Conservation (phyloP, 1,284 basidiomycete genomes). For the Apiotrichum mycotoxinovorans region DNA sequence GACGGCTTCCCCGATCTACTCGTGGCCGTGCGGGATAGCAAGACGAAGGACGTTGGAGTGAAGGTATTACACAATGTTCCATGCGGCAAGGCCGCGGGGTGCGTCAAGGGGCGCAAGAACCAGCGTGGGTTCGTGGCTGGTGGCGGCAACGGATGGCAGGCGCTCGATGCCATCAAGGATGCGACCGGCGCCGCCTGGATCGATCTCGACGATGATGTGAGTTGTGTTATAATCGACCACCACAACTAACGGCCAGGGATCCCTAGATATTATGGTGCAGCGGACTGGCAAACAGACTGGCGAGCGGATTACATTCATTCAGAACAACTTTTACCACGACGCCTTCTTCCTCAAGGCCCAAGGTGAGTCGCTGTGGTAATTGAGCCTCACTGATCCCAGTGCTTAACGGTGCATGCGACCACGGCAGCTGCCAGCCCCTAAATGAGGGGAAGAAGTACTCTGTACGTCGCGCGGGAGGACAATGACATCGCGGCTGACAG, state of each 20-base stretch:
- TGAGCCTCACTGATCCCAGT: constrained; percentile 59
- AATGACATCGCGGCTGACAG: not conserved
- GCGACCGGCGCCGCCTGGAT: constrained; percentile 76
- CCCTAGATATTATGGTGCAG: constrained; percentile 87
- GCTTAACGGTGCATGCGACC: constrained; percentile 86
- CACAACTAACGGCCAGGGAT: constrained; percentile 59
- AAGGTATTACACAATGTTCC: constrained; percentile 69
- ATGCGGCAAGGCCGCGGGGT: constrained; percentile 55
- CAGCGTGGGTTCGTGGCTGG: constrained; percentile 63
- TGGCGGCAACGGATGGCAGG: constrained; percentile 60
- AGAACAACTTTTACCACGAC: constrained; percentile 98
- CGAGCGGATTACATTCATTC: constrained; percentile 67
- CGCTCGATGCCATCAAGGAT: constrained; percentile 67
- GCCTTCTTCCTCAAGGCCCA: constrained; percentile 98
- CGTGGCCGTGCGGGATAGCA: constrained; percentile 55
- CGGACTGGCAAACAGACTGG: constrained; percentile 62
- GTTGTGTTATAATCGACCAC: constrained; percentile 33
- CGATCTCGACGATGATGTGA: constrained; percentile 93
- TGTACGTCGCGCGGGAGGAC: constrained; percentile 53
- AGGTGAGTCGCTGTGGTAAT: constrained; percentile 55
- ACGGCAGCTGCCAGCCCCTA: constrained; percentile 62
- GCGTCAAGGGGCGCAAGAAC: constrained; percentile 18
- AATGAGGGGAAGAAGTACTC: constrained; percentile 66
- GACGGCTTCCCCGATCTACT: constrained; percentile 94
- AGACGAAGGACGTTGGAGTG: constrained; percentile 48